Evolutionary conservation across 345 rosid genomes (phyloP).

Genomic region (Hevea brasiliensis): DNA sequence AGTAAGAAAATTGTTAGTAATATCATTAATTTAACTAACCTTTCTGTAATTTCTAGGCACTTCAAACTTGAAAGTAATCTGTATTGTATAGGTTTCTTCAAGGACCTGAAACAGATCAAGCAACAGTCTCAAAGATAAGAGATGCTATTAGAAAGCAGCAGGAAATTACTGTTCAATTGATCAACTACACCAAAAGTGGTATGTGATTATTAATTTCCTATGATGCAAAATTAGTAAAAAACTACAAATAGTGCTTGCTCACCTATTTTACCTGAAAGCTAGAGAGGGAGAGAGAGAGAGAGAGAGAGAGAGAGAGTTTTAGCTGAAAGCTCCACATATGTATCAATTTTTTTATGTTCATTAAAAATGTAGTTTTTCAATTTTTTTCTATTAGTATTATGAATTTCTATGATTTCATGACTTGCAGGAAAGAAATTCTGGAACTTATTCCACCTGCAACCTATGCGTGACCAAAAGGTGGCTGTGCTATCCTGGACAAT

Average conservation of each 20-base stretch:
- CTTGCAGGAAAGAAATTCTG: constrained; percentile 94
- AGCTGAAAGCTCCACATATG: constrained; percentile 4
- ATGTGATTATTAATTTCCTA: constrained; percentile 1
- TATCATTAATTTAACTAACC: background rate
- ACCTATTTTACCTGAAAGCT: no score
- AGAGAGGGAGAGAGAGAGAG: background rate
- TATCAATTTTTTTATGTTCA: background rate
- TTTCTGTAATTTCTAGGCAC: no score
- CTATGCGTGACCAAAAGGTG: constrained; percentile 96
- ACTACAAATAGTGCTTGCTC: no score
- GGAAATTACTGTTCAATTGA: constrained; percentile 95
- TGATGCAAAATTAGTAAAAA: background rate
- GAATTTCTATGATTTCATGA: constrained; percentile 20
- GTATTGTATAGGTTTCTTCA: constrained; percentile 76
- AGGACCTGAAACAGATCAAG: constrained; percentile 95
- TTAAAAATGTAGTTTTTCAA: background rate
- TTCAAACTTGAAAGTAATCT: no score
- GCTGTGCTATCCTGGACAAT: constrained; percentile 12
- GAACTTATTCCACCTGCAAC: constrained; percentile 98
- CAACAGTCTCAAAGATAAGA: constrained; percentile 76
- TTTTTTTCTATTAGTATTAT: background rate
- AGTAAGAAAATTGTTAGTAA: background rate
- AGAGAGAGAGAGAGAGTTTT: no score
- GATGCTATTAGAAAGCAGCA: constrained; percentile 84
- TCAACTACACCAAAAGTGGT: constrained; percentile 96